phyloP scores from a whole-genome alignment of 345 rosid genomes.

The Anacardium occidentale region DNA sequence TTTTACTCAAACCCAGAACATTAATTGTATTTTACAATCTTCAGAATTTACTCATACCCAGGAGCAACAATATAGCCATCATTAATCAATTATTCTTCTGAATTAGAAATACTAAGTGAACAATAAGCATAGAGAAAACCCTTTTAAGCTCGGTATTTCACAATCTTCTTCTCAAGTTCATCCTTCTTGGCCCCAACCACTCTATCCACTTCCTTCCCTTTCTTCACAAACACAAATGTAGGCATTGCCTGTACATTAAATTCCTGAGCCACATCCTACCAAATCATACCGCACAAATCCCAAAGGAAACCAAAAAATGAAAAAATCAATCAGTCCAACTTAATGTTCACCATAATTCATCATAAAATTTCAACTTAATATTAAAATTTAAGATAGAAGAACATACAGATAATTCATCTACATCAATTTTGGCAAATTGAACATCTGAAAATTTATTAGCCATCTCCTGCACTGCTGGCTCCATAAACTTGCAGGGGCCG shows the following conservation, averaged over 20 bases:
- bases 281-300: background rate
- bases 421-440: conserved; percentile 76
- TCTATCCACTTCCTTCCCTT: conserved; percentile 70
- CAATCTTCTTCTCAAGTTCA: conserved; percentile 63
- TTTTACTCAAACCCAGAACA: background rate
- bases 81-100: no score
- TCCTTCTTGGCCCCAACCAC: conserved; percentile 56
- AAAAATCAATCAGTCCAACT: background rate
- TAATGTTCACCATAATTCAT: background rate
- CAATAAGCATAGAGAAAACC: background rate
- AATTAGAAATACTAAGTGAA: no score
- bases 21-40: no score
- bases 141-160: conserved; percentile 25
- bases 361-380: background rate
- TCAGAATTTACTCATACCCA: no score
- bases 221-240: conserved; percentile 81
- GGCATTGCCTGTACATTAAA: conserved; percentile 82
- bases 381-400: background rate
- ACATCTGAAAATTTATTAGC: conserved; percentile 54
- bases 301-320: background rate
- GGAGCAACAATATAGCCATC: no score
- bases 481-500: conserved; percentile 76
- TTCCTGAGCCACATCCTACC: conserved; percentile 70
- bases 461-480: conserved; percentile 50
- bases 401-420: conserved; percentile 75